Evolutionary conservation across 371 early-diverging fungal species (phyloP).

Genomic region (Rhizopus sp.): DNA sequence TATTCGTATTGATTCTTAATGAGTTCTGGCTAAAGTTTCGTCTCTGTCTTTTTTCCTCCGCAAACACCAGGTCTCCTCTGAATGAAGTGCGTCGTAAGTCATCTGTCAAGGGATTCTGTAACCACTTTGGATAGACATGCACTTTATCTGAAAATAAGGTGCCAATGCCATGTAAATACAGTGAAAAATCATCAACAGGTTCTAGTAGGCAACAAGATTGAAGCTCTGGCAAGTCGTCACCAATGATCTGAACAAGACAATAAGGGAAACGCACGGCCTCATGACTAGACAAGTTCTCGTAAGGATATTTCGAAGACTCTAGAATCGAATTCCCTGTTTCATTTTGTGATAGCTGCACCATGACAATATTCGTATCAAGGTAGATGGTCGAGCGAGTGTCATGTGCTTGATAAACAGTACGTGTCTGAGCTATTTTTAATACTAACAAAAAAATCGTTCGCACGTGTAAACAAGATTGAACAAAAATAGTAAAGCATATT

Average conservation of each 20-base stretch:
- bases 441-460: slow-evolving; percentile 9
- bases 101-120: not conserved
- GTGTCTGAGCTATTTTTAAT: slow-evolving; percentile 17
- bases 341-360: slow-evolving; percentile 8
- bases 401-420: slow-evolving; percentile 15
- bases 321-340: not conserved
- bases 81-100: slow-evolving; percentile 8
- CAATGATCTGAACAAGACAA: slow-evolving; percentile 18
- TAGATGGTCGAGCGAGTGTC: slow-evolving; percentile 9
- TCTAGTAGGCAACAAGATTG: slow-evolving; percentile 1
- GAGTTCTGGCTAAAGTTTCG: not conserved
- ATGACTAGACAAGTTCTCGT: not conserved
- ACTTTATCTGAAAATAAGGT: slow-evolving; percentile 11
- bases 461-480: not conserved
- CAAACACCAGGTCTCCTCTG: not conserved
- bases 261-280: slow-evolving; percentile 17
- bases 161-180: slow-evolving; percentile 23
- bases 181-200: slow-evolving; percentile 15
- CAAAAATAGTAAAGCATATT: not conserved
- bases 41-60: not conserved
- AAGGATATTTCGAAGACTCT: not conserved
- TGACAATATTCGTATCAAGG: slow-evolving; percentile 23
- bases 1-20: not conserved
- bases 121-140: slow-evolving; percentile 17
- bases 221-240: not conserved